phyloP scores from a whole-genome alignment of 2,329 filamentous ascomycete species.

The Thelonectria rubi region DNA sequence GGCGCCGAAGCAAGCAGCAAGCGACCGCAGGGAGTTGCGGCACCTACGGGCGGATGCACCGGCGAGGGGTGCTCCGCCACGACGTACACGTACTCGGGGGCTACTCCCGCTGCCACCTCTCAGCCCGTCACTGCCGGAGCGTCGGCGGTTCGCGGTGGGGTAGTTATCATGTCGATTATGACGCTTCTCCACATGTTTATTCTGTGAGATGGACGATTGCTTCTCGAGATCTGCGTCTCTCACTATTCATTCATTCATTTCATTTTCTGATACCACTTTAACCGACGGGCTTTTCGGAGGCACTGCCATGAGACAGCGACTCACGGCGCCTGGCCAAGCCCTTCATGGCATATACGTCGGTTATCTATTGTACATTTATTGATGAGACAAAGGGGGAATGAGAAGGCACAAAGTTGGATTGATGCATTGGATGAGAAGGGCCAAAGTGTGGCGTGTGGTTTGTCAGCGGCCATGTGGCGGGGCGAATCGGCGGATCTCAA shows the following conservation, averaged over 20 bases:
- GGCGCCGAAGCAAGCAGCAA: conserved; percentile 25
- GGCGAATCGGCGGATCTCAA: conserved; percentile 1
- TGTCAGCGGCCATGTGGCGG: conserved; percentile 16
- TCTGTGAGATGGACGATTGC: conserved; percentile 35
- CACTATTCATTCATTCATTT: conserved; percentile 3
- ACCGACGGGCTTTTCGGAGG: conserved; percentile 10
- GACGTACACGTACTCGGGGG: conserved; percentile 16
- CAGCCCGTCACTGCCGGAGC: conserved; percentile 59
- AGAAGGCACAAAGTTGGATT: not conserved
- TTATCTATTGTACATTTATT: conserved; percentile 11
- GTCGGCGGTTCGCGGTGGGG: conserved; percentile 40
- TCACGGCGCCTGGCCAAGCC: not conserved
- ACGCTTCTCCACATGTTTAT: conserved; percentile 42
- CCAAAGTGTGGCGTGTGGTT: not conserved
- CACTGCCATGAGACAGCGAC: conserved; percentile 13
- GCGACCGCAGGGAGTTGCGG: conserved; percentile 31
- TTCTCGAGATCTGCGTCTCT: not conserved
- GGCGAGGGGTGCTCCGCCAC: conserved; percentile 35
- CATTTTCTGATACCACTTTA: conserved; percentile 11
- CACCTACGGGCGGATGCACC: conserved; percentile 40
- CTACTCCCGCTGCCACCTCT: conserved; percentile 37
- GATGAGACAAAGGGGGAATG: conserved; percentile 3
- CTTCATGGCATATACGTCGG: conserved; percentile 5
- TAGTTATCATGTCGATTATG: conserved; percentile 41
- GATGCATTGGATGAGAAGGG: conserved; percentile 1